Evolutionary conservation across 2,329 filamentous ascomycete species (phyloP).

Genomic region (Pseudogymnoascus sp.): DNA sequence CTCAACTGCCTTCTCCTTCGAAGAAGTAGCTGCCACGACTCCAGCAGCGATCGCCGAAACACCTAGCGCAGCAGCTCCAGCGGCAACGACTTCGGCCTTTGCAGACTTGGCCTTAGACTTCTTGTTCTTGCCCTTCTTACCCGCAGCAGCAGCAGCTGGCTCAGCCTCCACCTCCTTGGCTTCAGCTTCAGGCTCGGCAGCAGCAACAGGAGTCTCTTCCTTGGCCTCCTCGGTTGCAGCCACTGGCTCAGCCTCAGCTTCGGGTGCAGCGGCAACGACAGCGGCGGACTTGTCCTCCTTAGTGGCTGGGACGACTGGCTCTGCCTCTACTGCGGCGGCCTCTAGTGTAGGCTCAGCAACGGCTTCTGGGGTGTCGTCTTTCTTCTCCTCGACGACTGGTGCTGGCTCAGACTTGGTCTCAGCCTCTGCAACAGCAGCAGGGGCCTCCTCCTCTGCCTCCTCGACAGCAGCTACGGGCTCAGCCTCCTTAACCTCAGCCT

Average conservation of each 20-base stretch:
- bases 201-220: not conserved
- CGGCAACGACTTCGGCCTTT: not conserved
- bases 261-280: not conserved
- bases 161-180: not conserved
- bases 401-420: not conserved
- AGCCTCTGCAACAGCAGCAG: not conserved
- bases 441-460: not conserved
- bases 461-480: not conserved
- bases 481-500: not conserved
- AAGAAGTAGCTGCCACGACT: not conserved
- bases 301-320: not conserved
- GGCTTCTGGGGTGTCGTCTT: not conserved
- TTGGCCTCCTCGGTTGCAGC: not conserved
- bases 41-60: not conserved
- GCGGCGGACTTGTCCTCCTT: not conserved
- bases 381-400: not conserved
- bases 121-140: conserved; percentile 2
- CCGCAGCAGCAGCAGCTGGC: not conserved
- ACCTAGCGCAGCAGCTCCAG: not conserved
- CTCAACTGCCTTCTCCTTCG: conserved; percentile 18
- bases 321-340: not conserved
- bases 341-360: not conserved
- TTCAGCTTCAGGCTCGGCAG: not conserved
- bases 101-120: not conserved
- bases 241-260: not conserved